phyloP scores from a whole-genome alignment of 768 basidiomycete species.

The Boletus huronensis region DNA sequence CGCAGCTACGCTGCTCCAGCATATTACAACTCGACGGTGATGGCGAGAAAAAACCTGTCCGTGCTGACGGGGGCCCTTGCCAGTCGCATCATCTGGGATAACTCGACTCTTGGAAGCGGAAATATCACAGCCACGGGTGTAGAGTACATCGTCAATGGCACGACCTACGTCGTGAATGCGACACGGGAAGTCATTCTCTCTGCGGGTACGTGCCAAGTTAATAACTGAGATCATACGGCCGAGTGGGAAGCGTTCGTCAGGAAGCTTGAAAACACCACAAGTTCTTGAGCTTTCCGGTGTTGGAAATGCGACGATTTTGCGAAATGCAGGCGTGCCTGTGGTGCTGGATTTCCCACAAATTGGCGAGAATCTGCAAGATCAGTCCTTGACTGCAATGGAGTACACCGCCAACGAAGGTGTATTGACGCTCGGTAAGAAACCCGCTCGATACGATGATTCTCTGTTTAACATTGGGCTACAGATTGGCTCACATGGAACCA shows the following conservation, averaged over 20 bases:
- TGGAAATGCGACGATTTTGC: background rate
- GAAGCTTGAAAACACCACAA: background rate
- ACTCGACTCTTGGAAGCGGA: background rate
- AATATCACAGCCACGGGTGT: background rate
- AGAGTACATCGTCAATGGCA: background rate
- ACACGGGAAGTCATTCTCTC: background rate
- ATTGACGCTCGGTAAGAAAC: background rate
- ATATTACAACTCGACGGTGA: background rate
- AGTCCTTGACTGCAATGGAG: background rate
- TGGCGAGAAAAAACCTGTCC: background rate
- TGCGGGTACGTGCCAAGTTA: background rate
- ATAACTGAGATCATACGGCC: background rate
- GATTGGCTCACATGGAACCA: background rate
- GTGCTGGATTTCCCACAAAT: background rate
- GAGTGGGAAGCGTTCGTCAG: background rate
- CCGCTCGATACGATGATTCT: background rate
- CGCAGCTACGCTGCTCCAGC: background rate
- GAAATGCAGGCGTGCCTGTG: background rate
- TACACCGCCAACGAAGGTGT: background rate
- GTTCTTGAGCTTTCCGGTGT: background rate
- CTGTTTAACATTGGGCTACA: background rate
- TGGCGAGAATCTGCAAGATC: slow-evolving; percentile 4
- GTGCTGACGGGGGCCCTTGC: background rate
- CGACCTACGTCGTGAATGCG: background rate
- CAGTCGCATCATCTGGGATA: background rate